Evolutionary conservation across 768 basidiomycete species (phyloP).

Genomic region (Butyriboletus loyo): DNA sequence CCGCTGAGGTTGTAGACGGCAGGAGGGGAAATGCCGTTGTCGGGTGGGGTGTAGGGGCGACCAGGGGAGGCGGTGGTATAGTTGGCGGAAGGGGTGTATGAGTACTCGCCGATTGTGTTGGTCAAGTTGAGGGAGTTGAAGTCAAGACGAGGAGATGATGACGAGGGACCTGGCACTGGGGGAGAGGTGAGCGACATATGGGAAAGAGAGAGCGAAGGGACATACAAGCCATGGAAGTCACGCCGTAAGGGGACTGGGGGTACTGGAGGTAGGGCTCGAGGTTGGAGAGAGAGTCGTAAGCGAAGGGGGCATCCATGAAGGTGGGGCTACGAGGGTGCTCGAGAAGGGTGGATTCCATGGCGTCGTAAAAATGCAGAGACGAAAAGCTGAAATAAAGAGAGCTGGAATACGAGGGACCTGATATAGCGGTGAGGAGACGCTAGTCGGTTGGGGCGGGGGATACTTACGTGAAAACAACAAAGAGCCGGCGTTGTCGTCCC

Average conservation of each 20-base stretch:
- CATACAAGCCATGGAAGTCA: constrained; percentile 60
- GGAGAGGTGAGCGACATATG: constrained; percentile 9
- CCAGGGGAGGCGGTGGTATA: constrained; percentile 51
- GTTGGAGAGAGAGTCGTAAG: constrained; percentile 44
- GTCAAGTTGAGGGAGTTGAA: constrained; percentile 61
- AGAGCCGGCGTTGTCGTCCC: constrained; percentile 29
- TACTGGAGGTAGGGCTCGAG: constrained; percentile 65
- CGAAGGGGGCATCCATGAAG: constrained; percentile 48
- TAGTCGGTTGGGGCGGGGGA: neutral
- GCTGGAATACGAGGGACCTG: constrained; percentile 34
- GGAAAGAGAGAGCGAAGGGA: constrained; percentile 10
- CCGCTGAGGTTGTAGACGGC: constrained; percentile 68
- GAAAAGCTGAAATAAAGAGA: constrained; percentile 32
- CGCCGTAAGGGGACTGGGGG: constrained; percentile 62
- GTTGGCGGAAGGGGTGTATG: constrained; percentile 51
- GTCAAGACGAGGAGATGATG: constrained; percentile 58
- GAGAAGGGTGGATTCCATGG: constrained; percentile 50
- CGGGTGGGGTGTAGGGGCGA: constrained; percentile 69
- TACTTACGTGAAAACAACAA: constrained; percentile 36
- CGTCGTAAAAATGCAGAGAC: constrained; percentile 35
- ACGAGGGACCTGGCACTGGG: constrained; percentile 50
- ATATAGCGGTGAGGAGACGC: constrained; percentile 8
- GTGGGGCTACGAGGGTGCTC: constrained; percentile 49
- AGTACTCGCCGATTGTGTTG: constrained; percentile 55
- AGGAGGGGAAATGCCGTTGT: constrained; percentile 67